A percentile compares a stretch with the other conserved stretches of the same genome.
Evolutionary conservation across 2,329 filamentous ascomycete species (phyloP).

Genomic region (Alternaria longipes): DNA sequence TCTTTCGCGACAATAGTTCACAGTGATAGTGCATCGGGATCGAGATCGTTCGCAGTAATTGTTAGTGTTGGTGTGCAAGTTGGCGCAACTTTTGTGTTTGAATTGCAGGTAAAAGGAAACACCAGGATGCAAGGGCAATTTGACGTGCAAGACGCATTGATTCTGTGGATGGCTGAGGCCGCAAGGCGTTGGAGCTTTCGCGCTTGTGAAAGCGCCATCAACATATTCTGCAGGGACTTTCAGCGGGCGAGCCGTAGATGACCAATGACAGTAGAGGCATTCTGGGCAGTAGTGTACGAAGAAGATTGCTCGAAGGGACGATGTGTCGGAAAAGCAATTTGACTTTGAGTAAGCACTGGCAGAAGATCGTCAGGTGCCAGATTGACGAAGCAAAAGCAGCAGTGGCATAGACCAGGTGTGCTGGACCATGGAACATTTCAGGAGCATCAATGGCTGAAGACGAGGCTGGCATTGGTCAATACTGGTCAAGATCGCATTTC

Average conservation of each 20-base stretch:
- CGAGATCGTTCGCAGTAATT: background rate
- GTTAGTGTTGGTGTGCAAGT: background rate
- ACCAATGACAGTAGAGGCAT: background rate
- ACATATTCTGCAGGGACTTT: conserved; percentile 14
- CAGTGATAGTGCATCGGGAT: background rate
- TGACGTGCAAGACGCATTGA: background rate
- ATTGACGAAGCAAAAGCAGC: conserved; percentile 10
- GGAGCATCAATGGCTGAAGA: background rate
- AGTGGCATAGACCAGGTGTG: background rate
- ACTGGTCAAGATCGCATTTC: conserved; percentile 7
- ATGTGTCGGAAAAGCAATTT: conserved; percentile 10
- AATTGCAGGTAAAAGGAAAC: background rate
- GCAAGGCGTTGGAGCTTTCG: conserved; percentile 2
- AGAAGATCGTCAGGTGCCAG: background rate
- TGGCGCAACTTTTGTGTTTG: background rate
- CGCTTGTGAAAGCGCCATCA: conserved; percentile 6
- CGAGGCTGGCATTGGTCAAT: conserved; percentile 7
- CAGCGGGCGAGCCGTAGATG: background rate
- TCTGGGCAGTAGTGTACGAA: background rate
- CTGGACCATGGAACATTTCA: conserved; percentile 10
- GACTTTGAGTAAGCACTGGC: background rate
- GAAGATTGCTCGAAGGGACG: background rate
- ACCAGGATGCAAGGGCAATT: background rate
- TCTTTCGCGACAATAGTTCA: background rate
- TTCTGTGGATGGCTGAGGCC: conserved; percentile 2